These are phyloP conservation scores for Kodamaea laetipori DNA, from an alignment of 805 yeast genomes.

Conservation along the genomic window DNA sequence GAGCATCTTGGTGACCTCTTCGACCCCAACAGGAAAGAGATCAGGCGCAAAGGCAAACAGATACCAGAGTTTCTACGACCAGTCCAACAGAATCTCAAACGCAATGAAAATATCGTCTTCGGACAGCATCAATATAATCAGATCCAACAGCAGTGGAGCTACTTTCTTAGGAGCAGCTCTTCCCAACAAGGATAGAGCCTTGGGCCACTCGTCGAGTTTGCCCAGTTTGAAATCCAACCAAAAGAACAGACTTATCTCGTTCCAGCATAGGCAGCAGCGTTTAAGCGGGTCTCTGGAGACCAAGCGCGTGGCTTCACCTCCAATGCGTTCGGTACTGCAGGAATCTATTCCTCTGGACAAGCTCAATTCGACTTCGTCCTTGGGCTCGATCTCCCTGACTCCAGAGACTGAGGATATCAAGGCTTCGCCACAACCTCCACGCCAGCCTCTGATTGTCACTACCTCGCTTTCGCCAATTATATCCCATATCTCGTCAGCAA, in stretches of 20 bases:
- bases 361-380: constrained; percentile 3
- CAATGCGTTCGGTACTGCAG: constrained; percentile 7
- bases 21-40: constrained; percentile 28
- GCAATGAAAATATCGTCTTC: constrained; percentile 42
- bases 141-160: constrained; percentile 18
- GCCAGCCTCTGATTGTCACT: constrained; percentile 2
- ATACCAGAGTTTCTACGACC: constrained; percentile 51
- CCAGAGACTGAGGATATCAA: not conserved
- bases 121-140: constrained; percentile 28
- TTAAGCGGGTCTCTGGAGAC: constrained; percentile 12
- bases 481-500: not conserved
- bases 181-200: constrained; percentile 15
- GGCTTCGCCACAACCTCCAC: not conserved
- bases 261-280: constrained; percentile 12
- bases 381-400: not conserved
- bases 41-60: constrained; percentile 48
- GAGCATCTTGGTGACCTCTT: constrained; percentile 8
- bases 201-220: constrained; percentile 27
- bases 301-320: constrained; percentile 16
- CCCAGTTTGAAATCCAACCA: constrained; percentile 22
- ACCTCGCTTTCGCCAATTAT: constrained; percentile 5
- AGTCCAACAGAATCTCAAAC: constrained; percentile 43
- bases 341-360: constrained; percentile 7
- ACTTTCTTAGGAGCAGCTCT: constrained; percentile 5
- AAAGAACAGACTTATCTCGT: constrained; percentile 12